Conservation (phyloP, 768 basidiomycete genomes). For the Mycena vitilis region DNA sequence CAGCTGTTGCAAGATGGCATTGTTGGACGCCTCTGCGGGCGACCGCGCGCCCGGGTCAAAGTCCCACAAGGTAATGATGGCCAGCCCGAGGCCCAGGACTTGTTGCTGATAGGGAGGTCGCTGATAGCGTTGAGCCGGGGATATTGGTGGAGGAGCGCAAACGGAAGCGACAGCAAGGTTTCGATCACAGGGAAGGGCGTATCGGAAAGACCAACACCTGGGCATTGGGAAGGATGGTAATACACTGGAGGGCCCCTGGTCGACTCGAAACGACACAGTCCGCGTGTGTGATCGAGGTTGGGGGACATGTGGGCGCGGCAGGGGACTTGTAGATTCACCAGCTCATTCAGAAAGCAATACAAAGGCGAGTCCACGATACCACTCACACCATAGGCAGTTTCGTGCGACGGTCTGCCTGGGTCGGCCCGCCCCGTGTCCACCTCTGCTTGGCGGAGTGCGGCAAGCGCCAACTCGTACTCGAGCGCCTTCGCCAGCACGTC, state of each 20-base stretch:
- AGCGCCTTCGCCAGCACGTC: slow-evolving; percentile 28
- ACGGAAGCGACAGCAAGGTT: slow-evolving; percentile 32
- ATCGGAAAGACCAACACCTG: slow-evolving; percentile 17
- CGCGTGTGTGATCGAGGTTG: background rate
- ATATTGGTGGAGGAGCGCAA: slow-evolving; percentile 30
- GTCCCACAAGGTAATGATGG: slow-evolving; percentile 27
- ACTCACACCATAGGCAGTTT: slow-evolving; percentile 24
- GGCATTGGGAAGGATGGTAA: slow-evolving; percentile 21
- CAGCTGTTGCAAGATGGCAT: background rate
- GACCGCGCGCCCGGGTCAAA: slow-evolving; percentile 20
- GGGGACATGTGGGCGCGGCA: slow-evolving; percentile 15
- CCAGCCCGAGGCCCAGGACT: slow-evolving; percentile 7
- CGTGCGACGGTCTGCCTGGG: slow-evolving; percentile 27
- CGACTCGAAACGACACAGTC: background rate
- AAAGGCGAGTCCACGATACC: background rate
- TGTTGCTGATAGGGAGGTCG: slow-evolving; percentile 21
- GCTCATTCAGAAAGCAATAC: slow-evolving; percentile 6
- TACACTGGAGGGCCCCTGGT: background rate
- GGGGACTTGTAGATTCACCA: background rate
- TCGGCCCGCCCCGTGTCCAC: slow-evolving; percentile 22
- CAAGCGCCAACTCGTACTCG: slow-evolving; percentile 29
- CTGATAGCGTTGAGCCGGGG: slow-evolving; percentile 26
- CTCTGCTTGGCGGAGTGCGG: slow-evolving; percentile 9
- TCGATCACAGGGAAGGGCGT: slow-evolving; percentile 27
- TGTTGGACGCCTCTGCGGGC: background rate